phyloP scores from a whole-genome alignment of 2,329 filamentous ascomycete species.

The Aureobasidium zeae region DNA sequence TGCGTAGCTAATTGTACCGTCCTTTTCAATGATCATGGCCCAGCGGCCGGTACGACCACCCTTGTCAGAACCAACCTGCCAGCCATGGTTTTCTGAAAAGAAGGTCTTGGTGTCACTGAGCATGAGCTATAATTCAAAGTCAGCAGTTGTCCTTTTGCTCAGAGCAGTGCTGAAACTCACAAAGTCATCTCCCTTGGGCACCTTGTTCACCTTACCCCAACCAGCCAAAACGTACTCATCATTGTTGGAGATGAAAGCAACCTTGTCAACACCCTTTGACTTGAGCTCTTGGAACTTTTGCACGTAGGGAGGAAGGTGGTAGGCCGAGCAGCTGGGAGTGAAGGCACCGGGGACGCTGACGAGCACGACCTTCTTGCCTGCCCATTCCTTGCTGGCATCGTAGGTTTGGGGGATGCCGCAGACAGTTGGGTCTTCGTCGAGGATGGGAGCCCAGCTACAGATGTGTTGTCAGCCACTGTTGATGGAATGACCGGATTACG shows the following conservation, averaged over 20 bases:
- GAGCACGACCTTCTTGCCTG: slow-evolving; percentile 61
- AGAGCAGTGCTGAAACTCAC: slow-evolving; percentile 32
- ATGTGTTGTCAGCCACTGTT: not conserved
- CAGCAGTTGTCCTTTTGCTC: slow-evolving; percentile 12
- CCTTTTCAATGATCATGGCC: slow-evolving; percentile 65
- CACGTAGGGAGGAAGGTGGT: slow-evolving; percentile 74
- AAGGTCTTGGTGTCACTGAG: slow-evolving; percentile 58
- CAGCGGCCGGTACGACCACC: slow-evolving; percentile 69
- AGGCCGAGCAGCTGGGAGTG: slow-evolving; percentile 75
- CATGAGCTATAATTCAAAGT: slow-evolving; percentile 53
- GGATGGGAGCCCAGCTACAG: slow-evolving; percentile 72
- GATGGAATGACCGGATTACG: slow-evolving; percentile 10
- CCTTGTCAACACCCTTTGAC: slow-evolving; percentile 71
- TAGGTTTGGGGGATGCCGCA: slow-evolving; percentile 73
- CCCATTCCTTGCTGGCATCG: slow-evolving; percentile 68
- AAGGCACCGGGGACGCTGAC: slow-evolving; percentile 68
- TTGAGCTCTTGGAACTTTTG: slow-evolving; percentile 60
- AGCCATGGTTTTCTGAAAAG: slow-evolving; percentile 65
- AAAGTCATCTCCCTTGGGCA: slow-evolving; percentile 59
- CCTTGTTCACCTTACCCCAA: slow-evolving; percentile 67
- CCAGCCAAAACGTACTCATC: slow-evolving; percentile 74
- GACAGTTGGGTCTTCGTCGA: slow-evolving; percentile 59
- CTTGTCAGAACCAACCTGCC: slow-evolving; percentile 47
- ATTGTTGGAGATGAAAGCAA: slow-evolving; percentile 75
- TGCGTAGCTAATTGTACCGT: slow-evolving; percentile 75